These are phyloP conservation scores for Phlebiopsis gigantea DNA, from an alignment of 768 basidiomycete species.

Conservation along the genomic window DNA sequence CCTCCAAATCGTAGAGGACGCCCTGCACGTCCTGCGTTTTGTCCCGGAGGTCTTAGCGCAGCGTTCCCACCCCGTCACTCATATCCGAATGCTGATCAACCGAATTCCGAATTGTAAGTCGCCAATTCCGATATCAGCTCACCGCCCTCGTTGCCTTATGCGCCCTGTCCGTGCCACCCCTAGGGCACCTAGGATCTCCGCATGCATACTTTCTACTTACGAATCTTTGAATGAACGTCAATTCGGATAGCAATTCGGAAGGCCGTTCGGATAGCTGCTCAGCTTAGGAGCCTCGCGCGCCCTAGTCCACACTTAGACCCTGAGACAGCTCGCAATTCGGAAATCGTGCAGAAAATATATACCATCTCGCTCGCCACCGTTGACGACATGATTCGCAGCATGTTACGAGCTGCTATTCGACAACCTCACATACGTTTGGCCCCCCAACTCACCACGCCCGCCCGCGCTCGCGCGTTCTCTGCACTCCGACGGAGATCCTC, in stretches of 20 bases:
- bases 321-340: not conserved
- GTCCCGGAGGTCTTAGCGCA: not conserved
- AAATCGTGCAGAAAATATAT: not conserved
- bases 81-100: conserved; percentile 4
- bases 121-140: conserved; percentile 6
- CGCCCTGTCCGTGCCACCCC: not conserved
- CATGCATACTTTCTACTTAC: not conserved
- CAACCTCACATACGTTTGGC: not conserved
- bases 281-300: not conserved
- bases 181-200: not conserved
- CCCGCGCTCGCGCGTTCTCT: not conserved
- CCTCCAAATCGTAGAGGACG: not conserved
- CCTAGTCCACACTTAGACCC: not conserved
- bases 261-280: not conserved
- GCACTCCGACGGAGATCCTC: not conserved
- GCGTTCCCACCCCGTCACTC: not conserved
- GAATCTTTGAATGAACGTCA: not conserved
- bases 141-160: not conserved
- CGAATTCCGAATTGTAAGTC: conserved; percentile 8
- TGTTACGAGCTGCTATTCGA: not conserved
- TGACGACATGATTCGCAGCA: not conserved
- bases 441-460: too few relatives aligned
- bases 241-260: conserved; percentile 10
- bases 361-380: not conserved
- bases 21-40: not conserved